A percentile compares a stretch with the other conserved stretches of the same genome.
Conservation (phyloP, 805 yeast genomes). For the Candida sonorensis region DNA sequence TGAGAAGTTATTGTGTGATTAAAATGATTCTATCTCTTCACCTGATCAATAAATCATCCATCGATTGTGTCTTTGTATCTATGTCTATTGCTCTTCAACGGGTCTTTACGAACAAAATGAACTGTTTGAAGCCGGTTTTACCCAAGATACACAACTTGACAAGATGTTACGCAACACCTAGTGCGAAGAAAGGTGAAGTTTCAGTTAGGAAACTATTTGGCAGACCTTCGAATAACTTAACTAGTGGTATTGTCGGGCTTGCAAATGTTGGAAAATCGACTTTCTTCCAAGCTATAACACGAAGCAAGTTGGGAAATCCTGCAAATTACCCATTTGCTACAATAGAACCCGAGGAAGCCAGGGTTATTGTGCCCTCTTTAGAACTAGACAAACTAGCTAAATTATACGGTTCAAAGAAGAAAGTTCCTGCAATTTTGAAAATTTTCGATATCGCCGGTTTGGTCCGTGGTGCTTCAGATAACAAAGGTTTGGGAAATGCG, state of each 20-base stretch:
- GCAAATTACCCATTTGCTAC: conserved; percentile 73
- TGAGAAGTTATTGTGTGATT: too few species aligned
- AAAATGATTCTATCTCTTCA: background rate
- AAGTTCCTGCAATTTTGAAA: conserved; percentile 49
- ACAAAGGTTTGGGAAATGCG: conserved; percentile 71
- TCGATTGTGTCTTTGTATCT: background rate
- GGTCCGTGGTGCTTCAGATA: conserved; percentile 54
- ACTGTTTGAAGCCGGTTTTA: too few species aligned
- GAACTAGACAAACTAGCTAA: conserved; percentile 41
- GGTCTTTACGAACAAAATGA: too few species aligned
- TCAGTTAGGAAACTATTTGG: conserved; percentile 20
- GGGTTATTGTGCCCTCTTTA: conserved; percentile 44
- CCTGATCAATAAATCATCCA: background rate
- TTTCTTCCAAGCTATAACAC: conserved; percentile 54
- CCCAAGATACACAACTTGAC: conserved; percentile 1
- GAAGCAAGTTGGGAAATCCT: conserved; percentile 56
- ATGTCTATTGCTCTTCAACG: too few species aligned
- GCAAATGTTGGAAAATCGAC: conserved; percentile 65
- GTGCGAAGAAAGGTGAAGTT: conserved; percentile 5
- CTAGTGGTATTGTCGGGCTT: conserved; percentile 48
- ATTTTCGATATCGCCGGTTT: conserved; percentile 68
- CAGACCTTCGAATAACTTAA: conserved; percentile 28
- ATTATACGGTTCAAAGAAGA: conserved; percentile 42
- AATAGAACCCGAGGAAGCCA: conserved; percentile 64
- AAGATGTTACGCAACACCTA: conserved; percentile 6